Conservation (phyloP, 345 rosid species). For the Raphanus raphanistrum region DNA sequence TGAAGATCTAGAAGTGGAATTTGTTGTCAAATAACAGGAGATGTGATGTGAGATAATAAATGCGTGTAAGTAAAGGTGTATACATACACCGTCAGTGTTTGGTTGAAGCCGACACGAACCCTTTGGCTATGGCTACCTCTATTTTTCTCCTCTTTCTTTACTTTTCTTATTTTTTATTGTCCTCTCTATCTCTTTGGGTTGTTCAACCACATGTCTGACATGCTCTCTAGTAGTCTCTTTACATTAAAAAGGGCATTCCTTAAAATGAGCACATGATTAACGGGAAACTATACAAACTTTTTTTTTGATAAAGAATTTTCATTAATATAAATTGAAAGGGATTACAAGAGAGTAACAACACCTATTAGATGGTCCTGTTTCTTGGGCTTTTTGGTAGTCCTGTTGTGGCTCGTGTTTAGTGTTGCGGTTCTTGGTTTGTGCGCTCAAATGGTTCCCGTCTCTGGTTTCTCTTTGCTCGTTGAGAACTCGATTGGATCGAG, state of each 20-base stretch:
- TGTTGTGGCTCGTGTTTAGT: too few species aligned
- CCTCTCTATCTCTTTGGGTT: not conserved
- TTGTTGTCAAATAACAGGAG: not conserved
- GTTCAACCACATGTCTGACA: not conserved
- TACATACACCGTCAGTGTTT: constrained; percentile 63
- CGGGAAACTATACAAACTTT: not conserved
- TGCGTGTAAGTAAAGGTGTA: constrained; percentile 37
- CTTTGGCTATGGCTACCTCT: constrained; percentile 44
- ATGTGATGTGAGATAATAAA: constrained; percentile 6
- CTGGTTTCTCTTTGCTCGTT: too few species aligned
- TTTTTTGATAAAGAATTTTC: too few species aligned
- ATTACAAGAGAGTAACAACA: too few species aligned
- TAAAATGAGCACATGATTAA: not conserved
- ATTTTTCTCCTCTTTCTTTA: not conserved
- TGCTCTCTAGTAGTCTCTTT: not conserved
- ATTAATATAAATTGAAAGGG: too few species aligned
- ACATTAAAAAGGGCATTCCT: not conserved
- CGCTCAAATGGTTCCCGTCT: too few species aligned
- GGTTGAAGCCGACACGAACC: constrained; percentile 99
- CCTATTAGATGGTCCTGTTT: too few species aligned
- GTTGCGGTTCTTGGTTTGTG: too few species aligned
- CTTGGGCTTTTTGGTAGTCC: too few species aligned
- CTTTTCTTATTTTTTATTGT: not conserved
- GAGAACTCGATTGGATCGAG: too few species aligned
- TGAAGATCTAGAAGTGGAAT: constrained; percentile 16